These are phyloP conservation scores for Meyerozyma elateridarum DNA, from an alignment of 1,139 yeast genomes.

Conservation along the genomic window DNA sequence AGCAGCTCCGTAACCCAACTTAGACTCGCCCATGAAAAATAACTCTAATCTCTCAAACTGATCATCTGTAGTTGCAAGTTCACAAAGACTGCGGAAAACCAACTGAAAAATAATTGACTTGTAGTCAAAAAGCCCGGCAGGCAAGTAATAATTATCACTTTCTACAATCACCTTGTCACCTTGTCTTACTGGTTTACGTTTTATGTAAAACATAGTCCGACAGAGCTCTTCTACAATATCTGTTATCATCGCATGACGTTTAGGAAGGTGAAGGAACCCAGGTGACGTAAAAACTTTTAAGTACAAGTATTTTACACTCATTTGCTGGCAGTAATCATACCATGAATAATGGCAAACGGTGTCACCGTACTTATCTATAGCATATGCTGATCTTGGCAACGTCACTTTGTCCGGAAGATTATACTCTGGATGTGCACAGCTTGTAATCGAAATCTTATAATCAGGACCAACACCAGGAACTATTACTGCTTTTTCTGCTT, in stretches of 20 bases:
- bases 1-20: slow-evolving; percentile 16
- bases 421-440: slow-evolving; percentile 15
- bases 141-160: slow-evolving; percentile 11
- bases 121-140: slow-evolving; percentile 12
- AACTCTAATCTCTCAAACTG: slow-evolving; percentile 15
- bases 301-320: slow-evolving; percentile 11
- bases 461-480: slow-evolving; percentile 10
- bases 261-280: slow-evolving; percentile 11
- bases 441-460: slow-evolving; percentile 8
- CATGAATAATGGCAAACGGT: slow-evolving; percentile 9
- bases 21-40: slow-evolving; percentile 12
- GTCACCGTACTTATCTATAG: slow-evolving; percentile 7
- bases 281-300: slow-evolving; percentile 12
- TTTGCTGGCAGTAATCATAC: slow-evolving; percentile 13
- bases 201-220: slow-evolving; percentile 12
- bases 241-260: slow-evolving; percentile 14
- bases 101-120: slow-evolving; percentile 14
- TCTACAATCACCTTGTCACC: slow-evolving; percentile 7
- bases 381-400: slow-evolving; percentile 7
- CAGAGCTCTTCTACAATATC: slow-evolving; percentile 10
- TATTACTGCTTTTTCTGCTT: slow-evolving; percentile 9
- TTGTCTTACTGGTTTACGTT: slow-evolving; percentile 8
- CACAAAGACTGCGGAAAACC: slow-evolving; percentile 12
- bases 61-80: slow-evolving; percentile 12
- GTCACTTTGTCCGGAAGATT: slow-evolving; percentile 3